These are phyloP conservation scores for Excoecaria cochinchinensis DNA, from an alignment of 345 rosid species.

Conservation along the genomic window DNA sequence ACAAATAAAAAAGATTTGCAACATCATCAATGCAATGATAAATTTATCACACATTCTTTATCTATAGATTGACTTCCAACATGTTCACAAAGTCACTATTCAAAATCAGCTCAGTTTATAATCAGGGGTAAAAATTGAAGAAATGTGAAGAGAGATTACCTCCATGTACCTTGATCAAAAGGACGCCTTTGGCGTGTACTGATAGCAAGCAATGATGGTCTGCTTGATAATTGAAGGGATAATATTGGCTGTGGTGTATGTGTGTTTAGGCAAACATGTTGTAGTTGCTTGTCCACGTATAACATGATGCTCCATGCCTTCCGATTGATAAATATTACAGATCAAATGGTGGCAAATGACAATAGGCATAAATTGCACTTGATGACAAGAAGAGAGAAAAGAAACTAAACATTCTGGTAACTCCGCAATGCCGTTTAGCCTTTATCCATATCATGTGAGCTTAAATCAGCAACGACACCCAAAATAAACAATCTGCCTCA, in stretches of 20 bases:
- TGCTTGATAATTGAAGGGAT: not conserved
- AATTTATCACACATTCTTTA: not conserved
- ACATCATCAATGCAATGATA: not conserved
- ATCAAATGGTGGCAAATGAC: not conserved
- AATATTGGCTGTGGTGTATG: not conserved
- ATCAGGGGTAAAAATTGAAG: not conserved
- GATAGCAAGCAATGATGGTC: not conserved
- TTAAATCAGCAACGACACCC: not conserved
- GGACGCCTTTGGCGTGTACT: not conserved
- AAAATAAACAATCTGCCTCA: constrained; percentile 5
- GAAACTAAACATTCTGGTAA: not conserved
- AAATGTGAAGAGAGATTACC: not conserved
- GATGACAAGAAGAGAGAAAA: constrained; percentile 6
- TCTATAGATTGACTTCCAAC: not conserved
- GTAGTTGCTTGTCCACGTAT: not conserved
- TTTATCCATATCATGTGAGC: not conserved
- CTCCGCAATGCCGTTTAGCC: not conserved
- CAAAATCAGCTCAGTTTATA: not conserved
- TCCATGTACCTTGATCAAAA: not conserved
- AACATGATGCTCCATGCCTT: not conserved
- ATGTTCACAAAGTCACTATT: not conserved
- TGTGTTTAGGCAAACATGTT: not conserved
- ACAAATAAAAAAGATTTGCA: not conserved
- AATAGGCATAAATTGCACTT: not conserved
- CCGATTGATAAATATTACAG: constrained; percentile 1